Base-by-base conservation (phyloP, 257 asterid genomes). In the Vinca minor region DNA sequence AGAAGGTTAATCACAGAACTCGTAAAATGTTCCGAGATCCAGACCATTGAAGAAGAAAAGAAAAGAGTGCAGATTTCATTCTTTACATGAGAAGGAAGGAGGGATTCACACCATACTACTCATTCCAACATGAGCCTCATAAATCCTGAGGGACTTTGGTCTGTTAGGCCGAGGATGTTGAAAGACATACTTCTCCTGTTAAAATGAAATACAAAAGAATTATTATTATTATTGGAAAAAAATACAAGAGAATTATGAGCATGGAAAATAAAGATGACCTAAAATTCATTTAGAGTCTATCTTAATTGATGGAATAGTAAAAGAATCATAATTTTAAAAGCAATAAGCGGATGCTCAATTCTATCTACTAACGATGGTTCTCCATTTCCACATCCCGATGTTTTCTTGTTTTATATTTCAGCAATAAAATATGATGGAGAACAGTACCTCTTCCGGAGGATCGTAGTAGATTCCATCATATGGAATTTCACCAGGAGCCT, bases 51-150 rank as follows among this genome's bases (percentile, higher is more conserved):
- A 65, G 3, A 9, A 46, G 35, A 45, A 46, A 62, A 62, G 29
- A 11, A 48, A 62, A 35, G 65, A 54, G 31, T 38, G 49, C 60
- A 25, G 61, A 57, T 39, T 42, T 60, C 28, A 72, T 48, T 68
- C 41, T 73, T 68, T 59, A 64, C 46, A 73, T 57, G 67, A 59
- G 62, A 73, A 62, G 71, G 69, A 63, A 50, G 59, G 68, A 76
- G 64, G 74, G 74, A 76, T 75, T 76, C 87, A 52, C 84, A 89
- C 99, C 88, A 77, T 85, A 69, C 99, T 93, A 78, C 99, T 93
- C 99, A 93, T 93, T 81, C 99, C 99, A 64, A 93, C 87, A 74
- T 93, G 99, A 65, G 82, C 64, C 74, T 93, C 99, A 17, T 93
- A 93, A 74, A 93, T 87, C 70, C 99, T 71, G 57, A 93, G 84